Evolutionary conservation across 805 yeast species (phyloP).

Genomic region (Kuraishia piskuri): DNA sequence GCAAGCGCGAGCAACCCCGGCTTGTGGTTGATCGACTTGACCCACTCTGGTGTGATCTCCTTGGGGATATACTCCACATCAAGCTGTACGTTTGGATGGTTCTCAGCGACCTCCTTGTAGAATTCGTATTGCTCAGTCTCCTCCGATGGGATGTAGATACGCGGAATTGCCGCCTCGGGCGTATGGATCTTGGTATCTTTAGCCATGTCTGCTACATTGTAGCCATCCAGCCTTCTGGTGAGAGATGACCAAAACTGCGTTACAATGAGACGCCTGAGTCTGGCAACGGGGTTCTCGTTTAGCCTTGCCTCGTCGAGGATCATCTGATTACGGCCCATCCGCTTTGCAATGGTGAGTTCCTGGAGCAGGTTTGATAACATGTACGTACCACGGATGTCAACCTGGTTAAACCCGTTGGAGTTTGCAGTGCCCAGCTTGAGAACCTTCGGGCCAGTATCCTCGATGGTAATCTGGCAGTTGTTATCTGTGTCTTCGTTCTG

Average conservation of each 20-base stretch:
- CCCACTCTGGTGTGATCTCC: constrained; percentile 66
- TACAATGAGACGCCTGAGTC: constrained; percentile 65
- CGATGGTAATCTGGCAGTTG: constrained; percentile 78
- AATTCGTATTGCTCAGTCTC: constrained; percentile 69
- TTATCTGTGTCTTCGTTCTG: constrained; percentile 78
- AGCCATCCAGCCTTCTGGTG: constrained; percentile 60
- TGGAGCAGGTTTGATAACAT: constrained; percentile 81
- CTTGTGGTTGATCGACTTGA: constrained; percentile 63
- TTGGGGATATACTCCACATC: constrained; percentile 75
- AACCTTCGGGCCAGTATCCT: constrained; percentile 81
- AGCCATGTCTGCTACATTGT: constrained; percentile 62
- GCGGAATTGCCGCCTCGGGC: constrained; percentile 52
- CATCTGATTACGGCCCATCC: constrained; percentile 71
- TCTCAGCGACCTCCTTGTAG: constrained; percentile 42
- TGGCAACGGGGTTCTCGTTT: constrained; percentile 78
- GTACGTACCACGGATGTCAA: constrained; percentile 78
- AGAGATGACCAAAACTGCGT: constrained; percentile 75
- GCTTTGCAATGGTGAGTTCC: constrained; percentile 80
- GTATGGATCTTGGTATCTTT: constrained; percentile 67
- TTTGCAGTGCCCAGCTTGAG: constrained; percentile 73
- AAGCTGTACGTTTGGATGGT: constrained; percentile 47
- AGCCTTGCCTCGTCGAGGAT: constrained; percentile 75
- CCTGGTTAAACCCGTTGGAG: constrained; percentile 70
- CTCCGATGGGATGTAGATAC: constrained; percentile 69
- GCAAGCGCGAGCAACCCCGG: constrained; percentile 88